These are phyloP conservation scores for Globisporangium nunn DNA, from an alignment of 352 stramenopile species.

Conservation along the genomic window DNA sequence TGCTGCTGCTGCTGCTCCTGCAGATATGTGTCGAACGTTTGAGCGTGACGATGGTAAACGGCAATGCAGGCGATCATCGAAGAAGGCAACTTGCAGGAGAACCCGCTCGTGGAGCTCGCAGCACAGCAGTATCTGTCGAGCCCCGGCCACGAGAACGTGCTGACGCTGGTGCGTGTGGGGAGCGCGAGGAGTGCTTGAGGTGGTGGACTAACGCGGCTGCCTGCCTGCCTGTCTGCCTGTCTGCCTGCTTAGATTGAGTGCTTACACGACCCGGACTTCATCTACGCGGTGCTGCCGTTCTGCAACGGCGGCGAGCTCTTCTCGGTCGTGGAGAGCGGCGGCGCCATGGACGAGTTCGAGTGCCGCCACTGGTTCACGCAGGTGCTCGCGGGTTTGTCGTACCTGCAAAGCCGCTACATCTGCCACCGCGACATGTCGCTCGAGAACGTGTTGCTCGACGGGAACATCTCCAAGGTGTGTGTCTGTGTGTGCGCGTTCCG, in stretches of 20 bases:
- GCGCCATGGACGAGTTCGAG: conserved; percentile 68
- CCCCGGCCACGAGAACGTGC: conserved; percentile 77
- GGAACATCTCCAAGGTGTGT: conserved; percentile 72
- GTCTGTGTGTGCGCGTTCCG: neutral
- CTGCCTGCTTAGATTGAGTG: conserved; percentile 51
- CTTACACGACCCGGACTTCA: conserved; percentile 77
- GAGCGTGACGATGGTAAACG: neutral
- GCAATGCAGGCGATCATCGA: conserved; percentile 69
- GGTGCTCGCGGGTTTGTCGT: conserved; percentile 71
- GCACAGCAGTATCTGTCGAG: conserved; percentile 78
- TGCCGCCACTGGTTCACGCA: conserved; percentile 83
- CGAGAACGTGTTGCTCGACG: conserved; percentile 82
- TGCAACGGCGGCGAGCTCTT: conserved; percentile 83
- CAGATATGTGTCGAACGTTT: too few species aligned
- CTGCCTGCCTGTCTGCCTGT: neutral
- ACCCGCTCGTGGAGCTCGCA: conserved; percentile 79
- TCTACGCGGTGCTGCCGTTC: conserved; percentile 81
- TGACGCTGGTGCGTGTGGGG: conserved; percentile 57
- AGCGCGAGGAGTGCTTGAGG: neutral
- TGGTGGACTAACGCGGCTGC: neutral
- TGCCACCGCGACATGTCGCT: conserved; percentile 86
- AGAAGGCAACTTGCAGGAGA: conserved; percentile 82
- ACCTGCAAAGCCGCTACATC: conserved; percentile 79
- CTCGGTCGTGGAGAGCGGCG: conserved; percentile 73
- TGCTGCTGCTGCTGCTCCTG: too few species aligned